A percentile compares a stretch with the other conserved stretches of the same genome.
These are phyloP conservation scores for Delphinella strobiligena DNA, from an alignment of 2,329 filamentous ascomycete genomes.

Conservation along the genomic window DNA sequence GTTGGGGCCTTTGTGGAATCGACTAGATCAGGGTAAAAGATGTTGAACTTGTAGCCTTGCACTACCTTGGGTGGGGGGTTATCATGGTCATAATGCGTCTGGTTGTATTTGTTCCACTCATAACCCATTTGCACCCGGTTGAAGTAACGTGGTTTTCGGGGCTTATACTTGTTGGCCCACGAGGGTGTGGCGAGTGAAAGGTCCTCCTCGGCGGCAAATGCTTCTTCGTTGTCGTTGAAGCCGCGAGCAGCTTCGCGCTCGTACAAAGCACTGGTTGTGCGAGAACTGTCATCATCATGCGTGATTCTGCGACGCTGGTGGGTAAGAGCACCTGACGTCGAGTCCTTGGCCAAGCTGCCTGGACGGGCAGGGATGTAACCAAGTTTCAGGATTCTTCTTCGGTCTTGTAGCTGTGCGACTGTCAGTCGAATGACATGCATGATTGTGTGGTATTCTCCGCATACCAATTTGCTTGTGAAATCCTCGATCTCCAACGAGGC, in stretches of 20 bases:
- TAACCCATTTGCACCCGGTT: slow-evolving; percentile 98
- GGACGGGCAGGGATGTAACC: slow-evolving; percentile 48
- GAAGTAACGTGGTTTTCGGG: slow-evolving; percentile 91
- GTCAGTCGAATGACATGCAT: slow-evolving; percentile 2
- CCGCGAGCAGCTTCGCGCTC: slow-evolving; percentile 87
- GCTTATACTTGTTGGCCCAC: slow-evolving; percentile 76
- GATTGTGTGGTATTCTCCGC: slow-evolving; percentile 13
- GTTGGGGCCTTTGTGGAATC: slow-evolving; percentile 91
- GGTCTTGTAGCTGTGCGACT: slow-evolving; percentile 35
- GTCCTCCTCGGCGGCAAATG: slow-evolving; percentile 82
- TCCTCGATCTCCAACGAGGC: slow-evolving; percentile 45
- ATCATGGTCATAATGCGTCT: slow-evolving; percentile 97
- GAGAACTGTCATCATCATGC: slow-evolving; percentile 68
- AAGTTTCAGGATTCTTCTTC: slow-evolving; percentile 49
- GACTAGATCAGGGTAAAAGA: slow-evolving; percentile 95
- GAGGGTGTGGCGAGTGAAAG: slow-evolving; percentile 54
- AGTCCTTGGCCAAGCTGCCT: background rate
- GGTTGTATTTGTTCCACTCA: slow-evolving; percentile 99
- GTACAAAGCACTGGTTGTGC: slow-evolving; percentile 78
- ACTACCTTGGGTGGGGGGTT: slow-evolving; percentile 97
- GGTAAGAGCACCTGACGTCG: background rate
- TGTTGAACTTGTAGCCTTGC: slow-evolving; percentile 98
- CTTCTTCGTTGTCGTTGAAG: slow-evolving; percentile 86
- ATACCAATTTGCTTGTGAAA: slow-evolving; percentile 45
- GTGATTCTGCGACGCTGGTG: slow-evolving; percentile 50